Conservation (phyloP, 2,329 filamentous ascomycete genomes). For the Ramichloridium luteum region DNA sequence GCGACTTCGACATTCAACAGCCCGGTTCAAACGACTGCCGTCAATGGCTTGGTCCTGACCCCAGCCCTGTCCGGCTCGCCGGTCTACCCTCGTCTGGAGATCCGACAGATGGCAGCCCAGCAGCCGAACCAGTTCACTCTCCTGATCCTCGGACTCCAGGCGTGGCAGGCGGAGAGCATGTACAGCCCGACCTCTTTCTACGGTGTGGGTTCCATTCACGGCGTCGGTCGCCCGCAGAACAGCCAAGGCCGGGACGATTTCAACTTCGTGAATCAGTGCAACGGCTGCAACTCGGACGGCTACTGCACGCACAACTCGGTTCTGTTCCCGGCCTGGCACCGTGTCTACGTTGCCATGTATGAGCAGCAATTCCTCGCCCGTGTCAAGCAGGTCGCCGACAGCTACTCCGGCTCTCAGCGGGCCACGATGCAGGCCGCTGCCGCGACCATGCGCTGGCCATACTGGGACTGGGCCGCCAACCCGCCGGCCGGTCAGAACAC, state of each 20-base stretch:
- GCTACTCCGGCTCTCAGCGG: slow-evolving; percentile 5
- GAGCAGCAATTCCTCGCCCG: slow-evolving; percentile 18
- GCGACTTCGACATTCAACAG: too few species aligned
- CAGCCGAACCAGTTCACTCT: slow-evolving; percentile 17
- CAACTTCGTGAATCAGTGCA: slow-evolving; percentile 13
- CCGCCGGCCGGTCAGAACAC: slow-evolving; percentile 6
- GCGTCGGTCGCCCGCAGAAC: slow-evolving; percentile 14
- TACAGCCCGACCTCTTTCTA: slow-evolving; percentile 9
- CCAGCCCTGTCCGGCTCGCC: slow-evolving; percentile 5
- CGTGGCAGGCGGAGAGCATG: slow-evolving; percentile 8
- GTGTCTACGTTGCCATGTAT: slow-evolving; percentile 18
- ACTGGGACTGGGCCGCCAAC: slow-evolving; percentile 20
- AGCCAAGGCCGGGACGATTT: too few species aligned
- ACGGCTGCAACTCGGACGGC: slow-evolving; percentile 14
- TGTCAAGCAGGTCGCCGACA: slow-evolving; percentile 10
- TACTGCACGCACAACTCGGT: slow-evolving; percentile 19
- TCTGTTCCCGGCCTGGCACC: slow-evolving; percentile 20
- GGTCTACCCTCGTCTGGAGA: slow-evolving; percentile 15
- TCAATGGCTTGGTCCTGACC: slow-evolving; percentile 6
- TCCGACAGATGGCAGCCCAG: slow-evolving; percentile 14
- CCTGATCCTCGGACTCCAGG: slow-evolving; percentile 15
- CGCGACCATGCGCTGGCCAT: slow-evolving; percentile 16
- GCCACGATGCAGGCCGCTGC: slow-evolving; percentile 12
- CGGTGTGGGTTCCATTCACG: slow-evolving; percentile 17
- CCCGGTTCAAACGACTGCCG: too few species aligned